phyloP scores from a whole-genome alignment of 2,329 filamentous ascomycete genomes.

The Diaporthe sp. region DNA sequence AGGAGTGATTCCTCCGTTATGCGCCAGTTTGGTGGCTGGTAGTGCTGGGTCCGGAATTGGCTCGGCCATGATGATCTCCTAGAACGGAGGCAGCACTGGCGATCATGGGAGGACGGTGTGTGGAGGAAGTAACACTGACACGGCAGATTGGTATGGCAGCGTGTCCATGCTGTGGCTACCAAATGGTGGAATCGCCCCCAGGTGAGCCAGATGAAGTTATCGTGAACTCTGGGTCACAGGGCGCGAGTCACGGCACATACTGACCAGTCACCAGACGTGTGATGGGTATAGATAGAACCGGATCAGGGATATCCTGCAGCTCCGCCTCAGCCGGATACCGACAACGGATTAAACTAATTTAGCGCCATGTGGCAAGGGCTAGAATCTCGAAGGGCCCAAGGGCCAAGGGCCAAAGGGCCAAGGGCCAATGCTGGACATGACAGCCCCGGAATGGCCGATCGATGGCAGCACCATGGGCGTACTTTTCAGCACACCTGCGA shows the following conservation, averaged over 20 bases:
- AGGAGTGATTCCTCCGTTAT: conserved; percentile 2
- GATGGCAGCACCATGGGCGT: neutral
- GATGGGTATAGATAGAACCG: conserved; percentile 21
- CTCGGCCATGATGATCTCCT: conserved; percentile 17
- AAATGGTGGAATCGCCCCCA: neutral
- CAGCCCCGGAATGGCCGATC: conserved; percentile 9
- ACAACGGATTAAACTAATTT: conserved; percentile 20
- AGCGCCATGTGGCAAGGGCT: conserved; percentile 14
- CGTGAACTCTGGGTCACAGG: conserved; percentile 20
- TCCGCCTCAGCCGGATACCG: conserved; percentile 20
- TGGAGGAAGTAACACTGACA: neutral
- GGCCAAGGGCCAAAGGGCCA: neutral
- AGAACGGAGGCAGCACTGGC: conserved; percentile 12
- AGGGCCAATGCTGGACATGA: neutral
- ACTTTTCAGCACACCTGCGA: conserved; percentile 19
- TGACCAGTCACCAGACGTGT: conserved; percentile 16
- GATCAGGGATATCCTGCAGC: conserved; percentile 14
- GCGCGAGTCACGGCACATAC: conserved; percentile 22
- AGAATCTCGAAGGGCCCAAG: neutral
- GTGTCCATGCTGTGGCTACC: neutral
- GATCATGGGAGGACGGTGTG: conserved; percentile 8
- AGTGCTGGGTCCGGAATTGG: conserved; percentile 8
- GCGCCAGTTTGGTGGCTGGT: conserved; percentile 22
- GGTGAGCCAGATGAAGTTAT: conserved; percentile 20
- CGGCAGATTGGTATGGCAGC: neutral